A percentile compares a stretch with the other conserved stretches of the same genome.
Conservation (phyloP, 1,284 basidiomycete genomes). For the Trichosporon sp. region DNA sequence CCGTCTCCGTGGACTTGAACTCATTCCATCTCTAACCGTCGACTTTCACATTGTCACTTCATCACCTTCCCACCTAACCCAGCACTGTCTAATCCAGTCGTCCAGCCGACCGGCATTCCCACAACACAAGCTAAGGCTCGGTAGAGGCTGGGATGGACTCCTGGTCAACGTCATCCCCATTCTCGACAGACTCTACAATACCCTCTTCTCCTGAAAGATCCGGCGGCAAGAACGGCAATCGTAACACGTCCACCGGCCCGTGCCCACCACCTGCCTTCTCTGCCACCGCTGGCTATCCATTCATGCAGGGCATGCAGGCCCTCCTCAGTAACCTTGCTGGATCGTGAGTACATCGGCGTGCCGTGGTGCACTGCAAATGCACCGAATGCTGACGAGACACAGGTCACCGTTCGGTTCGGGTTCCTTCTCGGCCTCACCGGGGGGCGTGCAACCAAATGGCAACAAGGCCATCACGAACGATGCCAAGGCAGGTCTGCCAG, state of each 20-base stretch:
- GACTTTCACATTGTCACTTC: neutral
- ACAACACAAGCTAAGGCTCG: neutral
- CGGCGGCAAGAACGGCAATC: constrained; percentile 14
- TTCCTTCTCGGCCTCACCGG: neutral
- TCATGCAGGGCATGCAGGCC: constrained; percentile 33
- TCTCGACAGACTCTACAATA: constrained; percentile 32
- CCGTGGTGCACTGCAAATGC: too few relatives aligned
- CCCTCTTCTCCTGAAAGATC: constrained; percentile 33
- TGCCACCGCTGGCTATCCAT: constrained; percentile 14
- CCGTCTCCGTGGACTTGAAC: neutral
- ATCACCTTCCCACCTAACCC: neutral
- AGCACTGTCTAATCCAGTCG: neutral
- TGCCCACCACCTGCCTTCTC: constrained; percentile 10
- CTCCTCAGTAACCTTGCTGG: constrained; percentile 24
- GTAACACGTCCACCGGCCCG: constrained; percentile 2
- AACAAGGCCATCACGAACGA: constrained; percentile 8
- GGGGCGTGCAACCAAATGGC: constrained; percentile 4
- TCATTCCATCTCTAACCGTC: neutral
- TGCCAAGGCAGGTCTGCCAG: neutral
- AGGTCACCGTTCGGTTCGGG: constrained; percentile 12
- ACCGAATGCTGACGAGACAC: neutral
- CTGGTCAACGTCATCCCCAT: constrained; percentile 33
- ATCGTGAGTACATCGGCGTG: constrained; percentile 18
- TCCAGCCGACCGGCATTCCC: neutral
- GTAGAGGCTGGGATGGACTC: constrained; percentile 23